These are phyloP conservation scores for Austroboletus niveus DNA, from an alignment of 1,284 basidiomycete genomes.

Conservation along the genomic window DNA sequence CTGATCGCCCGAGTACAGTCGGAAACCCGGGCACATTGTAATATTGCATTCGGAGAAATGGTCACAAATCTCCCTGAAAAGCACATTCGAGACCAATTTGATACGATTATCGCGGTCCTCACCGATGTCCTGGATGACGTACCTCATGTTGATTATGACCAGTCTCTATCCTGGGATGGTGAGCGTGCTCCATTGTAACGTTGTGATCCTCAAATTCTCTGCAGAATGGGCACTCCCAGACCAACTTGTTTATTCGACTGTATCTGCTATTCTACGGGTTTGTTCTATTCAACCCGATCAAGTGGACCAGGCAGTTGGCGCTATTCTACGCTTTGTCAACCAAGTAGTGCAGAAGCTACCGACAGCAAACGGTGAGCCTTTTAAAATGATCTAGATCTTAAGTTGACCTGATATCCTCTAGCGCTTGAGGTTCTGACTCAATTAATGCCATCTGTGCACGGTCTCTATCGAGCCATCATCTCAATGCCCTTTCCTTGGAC, in stretches of 20 bases:
- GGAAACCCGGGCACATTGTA: slow-evolving; percentile 68
- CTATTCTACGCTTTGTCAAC: slow-evolving; percentile 62
- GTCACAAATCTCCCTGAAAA: slow-evolving; percentile 60
- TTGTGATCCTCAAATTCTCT: slow-evolving; percentile 10
- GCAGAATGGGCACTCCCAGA: slow-evolving; percentile 80
- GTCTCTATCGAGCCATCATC: slow-evolving; percentile 82
- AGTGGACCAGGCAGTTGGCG: slow-evolving; percentile 46
- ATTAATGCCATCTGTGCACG: slow-evolving; percentile 80
- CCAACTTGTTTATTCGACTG: slow-evolving; percentile 73
- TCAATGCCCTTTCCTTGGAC: slow-evolving; percentile 78
- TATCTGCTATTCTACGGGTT: slow-evolving; percentile 71
- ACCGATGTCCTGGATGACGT: slow-evolving; percentile 67
- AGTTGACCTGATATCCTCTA: slow-evolving; percentile 25
- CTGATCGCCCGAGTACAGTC: slow-evolving; percentile 34
- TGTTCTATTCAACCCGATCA: slow-evolving; percentile 52
- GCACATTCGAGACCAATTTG: slow-evolving; percentile 49
- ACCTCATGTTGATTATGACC: slow-evolving; percentile 73
- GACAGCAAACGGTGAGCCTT: slow-evolving; percentile 50
- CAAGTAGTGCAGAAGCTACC: slow-evolving; percentile 56
- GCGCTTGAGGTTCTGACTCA: slow-evolving; percentile 74
- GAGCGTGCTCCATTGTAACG: slow-evolving; percentile 11
- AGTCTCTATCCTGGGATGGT: slow-evolving; percentile 76
- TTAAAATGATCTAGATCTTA: neutral
- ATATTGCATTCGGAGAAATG: slow-evolving; percentile 75
- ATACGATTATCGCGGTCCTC: slow-evolving; percentile 53